Evolutionary conservation across 345 rosid genomes (phyloP), one percentile per base, ranked within the genome.

Genomic region (Stellera chamaejasme): DNA sequence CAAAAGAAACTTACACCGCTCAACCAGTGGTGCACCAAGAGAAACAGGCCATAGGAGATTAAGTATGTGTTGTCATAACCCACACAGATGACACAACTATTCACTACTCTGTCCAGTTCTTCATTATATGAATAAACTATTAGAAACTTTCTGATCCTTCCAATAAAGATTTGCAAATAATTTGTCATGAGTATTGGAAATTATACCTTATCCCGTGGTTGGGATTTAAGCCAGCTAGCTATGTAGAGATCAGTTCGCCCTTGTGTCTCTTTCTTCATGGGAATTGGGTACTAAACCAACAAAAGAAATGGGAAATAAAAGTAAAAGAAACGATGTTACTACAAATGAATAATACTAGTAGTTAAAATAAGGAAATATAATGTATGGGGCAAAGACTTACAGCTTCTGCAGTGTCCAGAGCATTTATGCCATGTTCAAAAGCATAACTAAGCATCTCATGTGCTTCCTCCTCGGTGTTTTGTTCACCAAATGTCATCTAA

Each of bases 401-500:
- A 3, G 71, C 73, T 73, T 91, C 98, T 44, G 96, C 71, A 72
- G 95, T 88, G 72, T 88, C 96, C 11, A 91, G 68, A 42, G 77
- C 79, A 72, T 88, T 91, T 55, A 88, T 75, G 19, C 98, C 90
- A 54, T 47, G 60, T 59, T 85, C 93, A 54, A 75, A 71, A 16
- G 96, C 77, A 74, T 75, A 88, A 74, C 77, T 76, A 55, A 85
- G 85, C 12, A 88, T 82, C 45, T 79, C 87, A 70, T 88, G 98
- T 60, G 96, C 79, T 71, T 85, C 95, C 64, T 82, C 77, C 82
- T 87, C 96, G 8, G 91, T 82, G 57, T 84, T 90, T 71, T 90
- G 94, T 69, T 81, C 71, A 43, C 97, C 97, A 70, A 87, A 90
- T 47, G 94, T 87, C 97, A 90, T 87, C 96, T 84, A 82, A 65